Base-by-base conservation (phyloP, 352 stramenopile species). In the Globisporangium echinulatum region DNA sequence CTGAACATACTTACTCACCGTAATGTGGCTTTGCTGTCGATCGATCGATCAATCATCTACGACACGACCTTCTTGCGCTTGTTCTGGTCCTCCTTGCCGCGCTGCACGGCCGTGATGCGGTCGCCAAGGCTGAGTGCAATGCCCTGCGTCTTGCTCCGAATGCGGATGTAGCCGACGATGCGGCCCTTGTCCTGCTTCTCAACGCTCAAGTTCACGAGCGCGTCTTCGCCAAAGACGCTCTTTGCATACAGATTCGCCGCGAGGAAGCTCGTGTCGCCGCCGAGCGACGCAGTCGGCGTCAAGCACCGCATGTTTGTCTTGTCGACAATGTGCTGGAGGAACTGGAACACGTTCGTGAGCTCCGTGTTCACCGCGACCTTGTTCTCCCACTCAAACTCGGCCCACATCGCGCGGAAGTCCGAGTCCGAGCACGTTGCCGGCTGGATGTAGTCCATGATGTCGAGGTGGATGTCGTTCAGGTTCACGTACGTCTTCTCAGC, bases 391-490 rank as follows among this genome's bases (percentile, higher is more conserved):
- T 99, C 97, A 72, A 99, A 99, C 70, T 99, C 97, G 57, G 97
- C 97, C 98, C 98, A 99, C 97, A 99, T 99, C 6, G 82, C 85
- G 63, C 98, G 92, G 85, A 99, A 99, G n/a, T 90, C 85, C 66
- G 98, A 91, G 71, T 99, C 96, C 63, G 75, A 86, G 86, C 96
- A 96, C 15, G 73, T 89, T 51, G 85, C 73, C 53, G 97, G 97
- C 64, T 97, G 91, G 72, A 99, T 99, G 88, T 99, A 99, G 74
- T 99, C 97, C 97, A 99, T 99, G 56, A 99, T 99, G 70, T 99
- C 97, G 63, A 99, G 85, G 71, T 99, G 97, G 67, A 99, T 99
- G 71, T 99, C 97, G 75, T 99, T 99, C 59, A 99, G 71, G 74
- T 99, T 99, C 59, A 99, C 96, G 65, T 99, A 98, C 58, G 92